These are phyloP conservation scores for Rubroshorea leprosula DNA, from an alignment of 345 rosid species.

Conservation along the genomic window DNA sequence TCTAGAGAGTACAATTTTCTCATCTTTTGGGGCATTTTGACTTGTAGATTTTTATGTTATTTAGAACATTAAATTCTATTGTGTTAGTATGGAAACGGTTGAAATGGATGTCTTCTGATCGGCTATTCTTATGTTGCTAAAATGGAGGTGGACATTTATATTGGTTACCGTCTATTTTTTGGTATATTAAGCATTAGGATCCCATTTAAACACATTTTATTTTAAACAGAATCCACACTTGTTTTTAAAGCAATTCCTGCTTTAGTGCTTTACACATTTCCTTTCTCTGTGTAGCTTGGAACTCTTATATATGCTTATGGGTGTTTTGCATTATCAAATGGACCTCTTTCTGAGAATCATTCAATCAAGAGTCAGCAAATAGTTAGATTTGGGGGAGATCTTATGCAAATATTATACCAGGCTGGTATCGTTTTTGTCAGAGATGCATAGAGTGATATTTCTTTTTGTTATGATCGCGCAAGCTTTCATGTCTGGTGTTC, in stretches of 20 bases:
- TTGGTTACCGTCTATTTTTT: conserved; percentile 76
- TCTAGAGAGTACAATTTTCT: not conserved
- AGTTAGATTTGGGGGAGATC: conserved; percentile 68
- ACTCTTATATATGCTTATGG: conserved; percentile 65
- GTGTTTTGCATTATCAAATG: conserved; percentile 41
- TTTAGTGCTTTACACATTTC: not conserved
- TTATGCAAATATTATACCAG: conserved; percentile 74
- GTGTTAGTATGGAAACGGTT: not conserved
- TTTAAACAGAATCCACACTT: not conserved
- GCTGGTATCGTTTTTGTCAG: not conserved
- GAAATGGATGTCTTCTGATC: not conserved
- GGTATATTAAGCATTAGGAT: conserved; percentile 38
- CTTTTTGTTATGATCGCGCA: not conserved
- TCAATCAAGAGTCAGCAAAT: conserved; percentile 21
- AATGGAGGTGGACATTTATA: conserved; percentile 86
- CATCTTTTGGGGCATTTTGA: not conserved
- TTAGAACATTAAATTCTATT: not conserved
- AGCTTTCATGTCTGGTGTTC: not conserved
- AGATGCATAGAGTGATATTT: not conserved
- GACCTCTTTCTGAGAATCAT: conserved; percentile 19
- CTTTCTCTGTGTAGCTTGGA: conserved; percentile 45
- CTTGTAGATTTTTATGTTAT: not conserved
- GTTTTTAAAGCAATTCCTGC: not conserved
- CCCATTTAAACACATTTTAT: not conserved
- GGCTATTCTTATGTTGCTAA: not conserved